Evolutionary conservation across 1,284 basidiomycete species (phyloP), one percentile per base, ranked within the genome.

Genomic region (Ceratobasidium theobromae): DNA sequence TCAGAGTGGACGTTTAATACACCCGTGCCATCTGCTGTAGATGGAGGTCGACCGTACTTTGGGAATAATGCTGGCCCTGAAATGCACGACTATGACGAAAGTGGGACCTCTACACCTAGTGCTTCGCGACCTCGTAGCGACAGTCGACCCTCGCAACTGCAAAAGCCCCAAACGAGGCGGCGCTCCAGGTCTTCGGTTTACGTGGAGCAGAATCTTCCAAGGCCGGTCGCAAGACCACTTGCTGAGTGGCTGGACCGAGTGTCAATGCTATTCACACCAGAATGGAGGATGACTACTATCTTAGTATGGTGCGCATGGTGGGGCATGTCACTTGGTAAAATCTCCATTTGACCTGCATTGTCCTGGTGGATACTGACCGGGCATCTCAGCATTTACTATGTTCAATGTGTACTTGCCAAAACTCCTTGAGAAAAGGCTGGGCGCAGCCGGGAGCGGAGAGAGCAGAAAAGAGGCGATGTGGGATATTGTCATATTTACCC

Each of bases 371-470:
- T n/a, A 9, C 9, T 30, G 25, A 23, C 5, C 62, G 35, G 48
- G 23, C 35, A 32, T 41, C 35, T 38, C 73, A 89, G 93, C 87
- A 1, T 95, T 87, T 73, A 98, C 93, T 5, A 96, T 96, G 87
- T 98, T 98, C 79, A 99, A 98, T 73, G 94, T 97, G 12, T 98
- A 89, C 76, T 82, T 98, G 21, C 96, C 96, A 0, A 94, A 94
- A 72, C 82, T 96, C 14, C 79, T 98, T 30, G 95, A 95, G 79
- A 83, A 81, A 70, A 73, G 79, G 18, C 68, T 66, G 6, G 66
- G 43, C 68, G 3, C 75, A 76, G 21, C 70, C 0, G 74, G 73
- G 11, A 71, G 72, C 4, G 73, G 72, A 1, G 72, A 72, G 28
- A 74, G 75, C 0, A 76, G 81, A 21, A 83, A 84, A 69, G 82